Evolutionary conservation across 306 rosid species (phyloP), one percentile per base, ranked within the genome.

Genomic region (Fragaria iinumae): DNA sequence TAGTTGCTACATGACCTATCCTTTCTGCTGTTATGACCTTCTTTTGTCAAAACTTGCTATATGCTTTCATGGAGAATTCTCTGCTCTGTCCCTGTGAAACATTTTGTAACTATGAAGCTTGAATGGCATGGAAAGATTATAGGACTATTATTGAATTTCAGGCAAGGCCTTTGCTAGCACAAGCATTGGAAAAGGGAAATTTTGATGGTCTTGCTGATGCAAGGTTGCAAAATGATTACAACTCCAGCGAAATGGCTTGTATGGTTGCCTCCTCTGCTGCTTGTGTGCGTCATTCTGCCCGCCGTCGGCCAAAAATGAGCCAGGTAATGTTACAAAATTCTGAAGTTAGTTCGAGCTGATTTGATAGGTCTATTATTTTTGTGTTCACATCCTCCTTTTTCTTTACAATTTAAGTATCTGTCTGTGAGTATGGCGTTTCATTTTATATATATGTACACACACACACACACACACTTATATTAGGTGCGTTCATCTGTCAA

Each of bases 121-220:
- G 34, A 23, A 57, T 57, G 34, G 1, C 16, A 25, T 25, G 65
- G 65, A 72, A 44, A 45, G 10, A 48, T 59, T 8, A 45, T 13
- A 41, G 36, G 1, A 2, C 6, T 80, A 70, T 49, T 67, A 45
- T 63, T 62, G 75, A 83, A 79, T 84, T 77, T 52, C 76, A 90
- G 96, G 92, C 96, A n/a, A 86, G 91, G 79, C 96, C 96, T 76
- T 80, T 90, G 80, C 90, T 90, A 13, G 66, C 70, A 4, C 83
- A 85, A 85, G 89, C 87, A 74, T 47, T 85, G 75, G 91, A 83
- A 77, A 74, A 55, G 39, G 87, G 89, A 13, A 80, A 80, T 76
- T 80, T 90, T 7, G 83, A 74, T 62, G 82, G 64, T 63, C 81
- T 88, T 78, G 84, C 69, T 76, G 96, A 88, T 69, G 79, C 75